Evolutionary conservation across 352 stramenopile species (phyloP).

Genomic region (Pseudoperonospora humuli): DNA sequence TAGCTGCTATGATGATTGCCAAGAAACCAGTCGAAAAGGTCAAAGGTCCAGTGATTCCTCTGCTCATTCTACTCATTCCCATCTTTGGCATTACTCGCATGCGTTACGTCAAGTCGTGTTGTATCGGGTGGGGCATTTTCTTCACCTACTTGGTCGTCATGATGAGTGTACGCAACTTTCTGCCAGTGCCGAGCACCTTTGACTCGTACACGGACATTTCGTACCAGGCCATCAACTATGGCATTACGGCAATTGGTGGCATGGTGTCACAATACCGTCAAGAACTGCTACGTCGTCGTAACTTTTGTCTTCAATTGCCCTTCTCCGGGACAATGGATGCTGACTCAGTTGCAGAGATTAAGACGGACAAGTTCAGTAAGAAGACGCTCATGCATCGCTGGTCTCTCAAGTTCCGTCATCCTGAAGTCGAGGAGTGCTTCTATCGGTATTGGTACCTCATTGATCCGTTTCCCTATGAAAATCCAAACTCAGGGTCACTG

Average conservation of each 20-base stretch:
- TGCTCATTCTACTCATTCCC: slow-evolving; percentile 76
- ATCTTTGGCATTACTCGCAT: slow-evolving; percentile 83
- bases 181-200: slow-evolving; percentile 33
- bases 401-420: slow-evolving; percentile 66
- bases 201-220: slow-evolving; percentile 69
- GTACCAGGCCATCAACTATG: slow-evolving; percentile 81
- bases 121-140: slow-evolving; percentile 66
- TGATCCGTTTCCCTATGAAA: slow-evolving; percentile 76
- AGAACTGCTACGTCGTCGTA: slow-evolving; percentile 61
- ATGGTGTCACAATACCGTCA: slow-evolving; percentile 84
- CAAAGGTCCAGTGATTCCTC: slow-evolving; percentile 56
- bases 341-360: slow-evolving; percentile 51
- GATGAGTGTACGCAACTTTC: slow-evolving; percentile 31
- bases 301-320: slow-evolving; percentile 69
- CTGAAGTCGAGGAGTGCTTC: slow-evolving; percentile 70
- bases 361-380: slow-evolving; percentile 69
- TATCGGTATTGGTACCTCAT: slow-evolving; percentile 85
- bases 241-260: slow-evolving; percentile 64
- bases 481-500: slow-evolving; percentile 67
- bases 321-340: slow-evolving; percentile 65
- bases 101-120: slow-evolving; percentile 66
- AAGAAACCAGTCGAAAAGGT: slow-evolving; percentile 73
- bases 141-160: slow-evolving; percentile 60
- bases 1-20: slow-evolving; percentile 58
- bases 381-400: slow-evolving; percentile 52